phyloP scores from a whole-genome alignment of 1,284 basidiomycete genomes.

The Ceratobasidium sp. region DNA sequence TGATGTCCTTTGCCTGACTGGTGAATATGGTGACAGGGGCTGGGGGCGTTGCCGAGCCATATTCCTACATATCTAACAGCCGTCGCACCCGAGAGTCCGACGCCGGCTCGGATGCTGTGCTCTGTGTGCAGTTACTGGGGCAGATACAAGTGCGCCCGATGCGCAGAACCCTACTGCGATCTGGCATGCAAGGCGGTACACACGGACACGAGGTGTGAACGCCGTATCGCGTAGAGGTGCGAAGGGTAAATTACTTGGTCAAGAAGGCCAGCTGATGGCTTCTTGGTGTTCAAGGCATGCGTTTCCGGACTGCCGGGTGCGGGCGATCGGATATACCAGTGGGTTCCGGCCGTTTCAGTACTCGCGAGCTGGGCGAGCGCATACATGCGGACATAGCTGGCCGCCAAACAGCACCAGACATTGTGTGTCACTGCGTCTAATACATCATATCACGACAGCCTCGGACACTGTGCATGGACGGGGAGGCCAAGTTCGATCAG shows the following conservation, averaged over 20 bases:
- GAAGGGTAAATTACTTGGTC: too few relatives aligned
- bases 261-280: too few relatives aligned
- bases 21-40: slow-evolving; percentile 59
- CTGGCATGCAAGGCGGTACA: slow-evolving; percentile 63
- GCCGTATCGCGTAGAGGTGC: slow-evolving; percentile 37
- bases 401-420: neutral
- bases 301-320: neutral
- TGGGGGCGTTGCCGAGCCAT: slow-evolving; percentile 60
- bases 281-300: neutral
- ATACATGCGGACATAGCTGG: too few relatives aligned
- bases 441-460: too few relatives aligned
- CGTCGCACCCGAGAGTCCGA: slow-evolving; percentile 55
- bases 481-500: neutral
- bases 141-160: slow-evolving; percentile 65
- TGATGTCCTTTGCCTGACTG: neutral
- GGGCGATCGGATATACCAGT: too few relatives aligned
- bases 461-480: too few relatives aligned
- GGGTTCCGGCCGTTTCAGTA: too few relatives aligned
- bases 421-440: neutral
- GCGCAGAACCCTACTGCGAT: slow-evolving; percentile 66
- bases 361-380: too few relatives aligned
- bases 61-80: slow-evolving; percentile 67
- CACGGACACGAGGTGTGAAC: slow-evolving; percentile 67
- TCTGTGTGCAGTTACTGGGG: slow-evolving; percentile 75
- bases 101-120: slow-evolving; percentile 65